Evolutionary conservation across 176 grass and related monocot genomes (phyloP).

Genomic region (Carex kokanica): DNA sequence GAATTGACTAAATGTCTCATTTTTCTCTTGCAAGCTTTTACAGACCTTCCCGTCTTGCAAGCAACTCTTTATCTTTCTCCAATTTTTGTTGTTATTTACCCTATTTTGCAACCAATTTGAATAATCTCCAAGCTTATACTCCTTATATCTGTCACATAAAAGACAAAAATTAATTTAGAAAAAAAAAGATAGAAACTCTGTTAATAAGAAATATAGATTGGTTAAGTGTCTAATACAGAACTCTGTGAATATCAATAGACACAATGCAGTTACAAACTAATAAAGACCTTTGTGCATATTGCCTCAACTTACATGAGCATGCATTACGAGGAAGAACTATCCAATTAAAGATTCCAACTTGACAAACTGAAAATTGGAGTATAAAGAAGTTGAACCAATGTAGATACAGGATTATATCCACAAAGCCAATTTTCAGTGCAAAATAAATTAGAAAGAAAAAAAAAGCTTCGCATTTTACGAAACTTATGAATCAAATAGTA

Average conservation of each 20-base stretch:
- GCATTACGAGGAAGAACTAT: background rate
- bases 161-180: background rate
- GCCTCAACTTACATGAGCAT: background rate
- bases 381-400: background rate
- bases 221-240: background rate
- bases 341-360: background rate
- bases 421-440: background rate
- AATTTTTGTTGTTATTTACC: constrained; percentile 51
- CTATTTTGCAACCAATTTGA: constrained; percentile 82
- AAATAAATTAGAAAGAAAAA: background rate
- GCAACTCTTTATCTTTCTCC: constrained; percentile 83
- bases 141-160: constrained; percentile 41
- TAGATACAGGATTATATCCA: background rate
- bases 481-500: constrained; percentile 6
- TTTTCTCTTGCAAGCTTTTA: constrained; percentile 36
- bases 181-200: background rate
- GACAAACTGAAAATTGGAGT: background rate
- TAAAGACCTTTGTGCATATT: background rate
- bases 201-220: background rate
- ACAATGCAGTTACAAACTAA: too few species aligned
- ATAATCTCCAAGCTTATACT: constrained; percentile 84
- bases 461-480: background rate
- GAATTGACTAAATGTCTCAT: constrained; percentile 52
- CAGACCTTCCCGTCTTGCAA: constrained; percentile 70
- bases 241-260: background rate